Evolutionary conservation across 371 early-diverging fungal genomes (phyloP).

Genomic region (Rhizopus sp.): DNA sequence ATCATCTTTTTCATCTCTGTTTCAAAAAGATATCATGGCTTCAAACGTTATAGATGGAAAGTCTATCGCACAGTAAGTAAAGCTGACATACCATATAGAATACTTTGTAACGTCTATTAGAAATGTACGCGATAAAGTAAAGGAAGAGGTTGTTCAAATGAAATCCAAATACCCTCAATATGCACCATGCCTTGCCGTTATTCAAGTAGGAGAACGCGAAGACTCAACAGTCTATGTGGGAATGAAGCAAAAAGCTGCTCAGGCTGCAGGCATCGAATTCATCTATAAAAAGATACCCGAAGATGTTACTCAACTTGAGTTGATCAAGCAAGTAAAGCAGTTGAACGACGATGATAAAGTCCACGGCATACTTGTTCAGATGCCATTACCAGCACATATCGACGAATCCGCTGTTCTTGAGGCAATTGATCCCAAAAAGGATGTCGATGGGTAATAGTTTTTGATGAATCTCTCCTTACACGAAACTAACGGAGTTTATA

Average conservation of each 20-base stretch:
- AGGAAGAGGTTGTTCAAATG: constrained; percentile 64
- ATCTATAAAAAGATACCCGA: constrained; percentile 54
- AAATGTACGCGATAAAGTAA: constrained; percentile 61
- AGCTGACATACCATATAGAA: neutral
- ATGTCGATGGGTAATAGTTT: constrained; percentile 86
- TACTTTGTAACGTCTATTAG: constrained; percentile 27
- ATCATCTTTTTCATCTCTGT: constrained; percentile 1
- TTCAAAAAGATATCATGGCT: constrained; percentile 22
- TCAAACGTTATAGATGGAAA: constrained; percentile 74
- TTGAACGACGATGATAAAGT: constrained; percentile 78
- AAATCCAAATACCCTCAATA: constrained; percentile 63
- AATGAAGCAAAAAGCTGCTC: constrained; percentile 88
- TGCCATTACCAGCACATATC: constrained; percentile 90
- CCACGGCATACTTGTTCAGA: constrained; percentile 93
- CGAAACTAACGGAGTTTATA: constrained; percentile 15
- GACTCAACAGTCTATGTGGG: constrained; percentile 92
- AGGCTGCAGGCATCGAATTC: constrained; percentile 59
- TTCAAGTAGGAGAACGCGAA: constrained; percentile 90
- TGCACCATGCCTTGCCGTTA: constrained; percentile 80
- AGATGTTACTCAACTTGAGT: constrained; percentile 43
- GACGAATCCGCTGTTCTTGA: constrained; percentile 79
- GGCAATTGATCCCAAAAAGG: constrained; percentile 83
- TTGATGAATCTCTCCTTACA: neutral
- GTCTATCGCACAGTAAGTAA: constrained; percentile 62
- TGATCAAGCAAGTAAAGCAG: constrained; percentile 57